These are phyloP conservation scores for Brassica cretica DNA, from an alignment of 345 rosid species.

Conservation along the genomic window DNA sequence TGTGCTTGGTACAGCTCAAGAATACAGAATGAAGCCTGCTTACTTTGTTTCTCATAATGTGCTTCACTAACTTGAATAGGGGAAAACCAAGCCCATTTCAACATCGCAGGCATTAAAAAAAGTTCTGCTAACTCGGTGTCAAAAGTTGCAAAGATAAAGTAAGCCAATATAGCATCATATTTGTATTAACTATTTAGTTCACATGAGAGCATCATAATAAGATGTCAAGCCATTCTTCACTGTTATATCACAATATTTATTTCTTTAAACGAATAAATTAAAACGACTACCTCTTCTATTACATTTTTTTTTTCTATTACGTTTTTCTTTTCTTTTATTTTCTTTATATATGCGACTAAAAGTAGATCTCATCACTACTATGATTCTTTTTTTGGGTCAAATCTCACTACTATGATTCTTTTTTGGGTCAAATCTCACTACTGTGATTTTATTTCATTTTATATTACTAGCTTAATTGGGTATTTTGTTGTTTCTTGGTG, in stretches of 20 bases:
- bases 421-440: background rate
- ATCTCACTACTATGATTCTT: too few relatives aligned
- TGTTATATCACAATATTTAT: too few relatives aligned
- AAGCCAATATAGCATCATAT: too few relatives aligned
- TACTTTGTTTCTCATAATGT: background rate
- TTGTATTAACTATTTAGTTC: background rate
- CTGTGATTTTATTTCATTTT: background rate
- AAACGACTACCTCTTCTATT: background rate
- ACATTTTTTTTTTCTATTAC: too few relatives aligned
- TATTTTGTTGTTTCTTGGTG: background rate
- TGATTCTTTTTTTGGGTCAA: too few relatives aligned
- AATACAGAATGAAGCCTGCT: too few relatives aligned
- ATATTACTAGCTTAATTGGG: background rate
- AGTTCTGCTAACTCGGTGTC: too few relatives aligned
- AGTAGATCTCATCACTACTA: background rate
- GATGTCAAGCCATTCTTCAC: background rate
- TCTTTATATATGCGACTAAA: background rate
- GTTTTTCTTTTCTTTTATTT: background rate
- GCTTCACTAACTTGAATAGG: background rate
- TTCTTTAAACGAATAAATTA: background rate
- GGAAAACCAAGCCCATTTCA: background rate
- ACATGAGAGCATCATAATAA: background rate
- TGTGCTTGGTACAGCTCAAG: too few relatives aligned
- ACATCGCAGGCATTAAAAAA: background rate
- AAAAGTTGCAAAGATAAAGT: too few relatives aligned